Percentiles rank a stretch among this genome's conserved stretches.
Evolutionary conservation across 805 yeast genomes (phyloP).

Genomic region (Barnettozyma populi): DNA sequence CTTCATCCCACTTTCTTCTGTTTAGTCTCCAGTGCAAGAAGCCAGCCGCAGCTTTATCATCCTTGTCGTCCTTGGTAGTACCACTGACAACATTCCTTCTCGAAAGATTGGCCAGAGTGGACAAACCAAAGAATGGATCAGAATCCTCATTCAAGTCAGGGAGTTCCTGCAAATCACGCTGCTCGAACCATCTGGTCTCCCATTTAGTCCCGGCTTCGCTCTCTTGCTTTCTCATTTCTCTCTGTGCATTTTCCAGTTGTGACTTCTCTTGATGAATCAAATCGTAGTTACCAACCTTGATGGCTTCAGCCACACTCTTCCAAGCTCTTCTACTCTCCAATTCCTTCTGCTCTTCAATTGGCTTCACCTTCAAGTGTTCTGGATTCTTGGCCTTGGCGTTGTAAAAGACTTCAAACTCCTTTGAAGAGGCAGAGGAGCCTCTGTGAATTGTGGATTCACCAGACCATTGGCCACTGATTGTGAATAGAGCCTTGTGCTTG

Average conservation of each 20-base stretch:
- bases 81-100: conserved; percentile 66
- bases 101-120: conserved; percentile 50
- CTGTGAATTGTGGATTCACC: conserved; percentile 60
- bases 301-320: conserved; percentile 85
- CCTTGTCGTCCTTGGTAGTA: conserved; percentile 46
- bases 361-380: conserved; percentile 66
- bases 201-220: conserved; percentile 56
- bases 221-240: conserved; percentile 76
- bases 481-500: conserved; percentile 61
- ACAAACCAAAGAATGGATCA: conserved; percentile 36
- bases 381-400: conserved; percentile 50
- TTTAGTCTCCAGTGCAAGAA: conserved; percentile 67
- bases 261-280: conserved; percentile 71
- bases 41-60: conserved; percentile 41
- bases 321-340: conserved; percentile 89
- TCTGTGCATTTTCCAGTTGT: conserved; percentile 75
- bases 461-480: conserved; percentile 92
- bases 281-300: conserved; percentile 68
- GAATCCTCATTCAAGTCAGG: conserved; percentile 25
- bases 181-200: conserved; percentile 80
- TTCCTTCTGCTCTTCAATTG: conserved; percentile 71
- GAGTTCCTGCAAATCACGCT: conserved; percentile 34
- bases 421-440: conserved; percentile 44
- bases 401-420: conserved; percentile 50
- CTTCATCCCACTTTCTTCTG: conserved; percentile 49